These are phyloP conservation scores for Pseudognaphalium luteoalbum DNA, from an alignment of 129 eudicot species.

Conservation along the genomic window DNA sequence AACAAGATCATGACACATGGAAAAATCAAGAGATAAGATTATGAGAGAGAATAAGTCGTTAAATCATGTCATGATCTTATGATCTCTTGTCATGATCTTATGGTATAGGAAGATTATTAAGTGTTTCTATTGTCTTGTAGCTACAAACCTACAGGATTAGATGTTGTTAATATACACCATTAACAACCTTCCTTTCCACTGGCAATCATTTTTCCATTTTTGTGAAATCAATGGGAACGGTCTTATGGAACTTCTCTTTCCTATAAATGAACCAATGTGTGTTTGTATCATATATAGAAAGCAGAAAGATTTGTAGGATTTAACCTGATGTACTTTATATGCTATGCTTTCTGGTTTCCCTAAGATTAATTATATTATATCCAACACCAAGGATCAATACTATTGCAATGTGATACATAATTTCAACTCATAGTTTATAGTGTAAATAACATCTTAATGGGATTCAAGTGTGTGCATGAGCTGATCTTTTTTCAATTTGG, in stretches of 20 bases:
- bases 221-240: background rate
- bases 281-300: background rate
- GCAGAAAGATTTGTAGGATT: background rate
- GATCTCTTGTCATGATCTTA: background rate
- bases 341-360: background rate
- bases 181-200: background rate
- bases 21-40: no score
- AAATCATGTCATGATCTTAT: background rate
- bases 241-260: background rate
- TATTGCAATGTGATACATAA: slow-evolving; percentile 11
- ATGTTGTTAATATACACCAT: slow-evolving; percentile 4
- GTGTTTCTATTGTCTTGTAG: slow-evolving; percentile 8
- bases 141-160: background rate
- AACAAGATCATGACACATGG: no score
- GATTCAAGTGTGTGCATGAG: background rate
- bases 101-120: background rate
- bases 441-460: slow-evolving; percentile 4
- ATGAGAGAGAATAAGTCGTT: background rate
- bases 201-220: background rate
- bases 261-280: background rate
- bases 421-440: background rate
- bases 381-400: background rate
- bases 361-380: background rate
- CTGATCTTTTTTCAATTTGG: slow-evolving; percentile 21
- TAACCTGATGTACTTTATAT: background rate